Conservation (phyloP, 2,329 filamentous ascomycete species). For the Epichloe coenophiala region DNA sequence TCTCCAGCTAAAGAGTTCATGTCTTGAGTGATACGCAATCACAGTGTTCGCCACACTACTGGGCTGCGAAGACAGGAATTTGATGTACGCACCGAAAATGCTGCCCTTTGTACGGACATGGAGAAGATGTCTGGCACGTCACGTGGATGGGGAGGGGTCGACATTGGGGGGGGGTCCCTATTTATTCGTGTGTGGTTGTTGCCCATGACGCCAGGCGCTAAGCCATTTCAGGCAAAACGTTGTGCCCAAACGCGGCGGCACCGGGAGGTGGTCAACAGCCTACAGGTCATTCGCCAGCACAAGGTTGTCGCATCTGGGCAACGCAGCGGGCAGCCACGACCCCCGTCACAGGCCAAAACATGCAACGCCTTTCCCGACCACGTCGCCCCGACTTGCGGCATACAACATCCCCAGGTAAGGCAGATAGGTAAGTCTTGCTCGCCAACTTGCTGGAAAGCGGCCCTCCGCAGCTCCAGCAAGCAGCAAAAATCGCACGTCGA, state of each 20-base stretch:
- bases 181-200: neutral
- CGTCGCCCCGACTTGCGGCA: conserved; percentile 3
- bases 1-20: neutral
- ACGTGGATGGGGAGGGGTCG: neutral
- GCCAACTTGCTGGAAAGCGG: conserved; percentile 3
- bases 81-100: neutral
- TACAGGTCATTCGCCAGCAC: neutral
- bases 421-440: conserved; percentile 9
- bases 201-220: conserved; percentile 8
- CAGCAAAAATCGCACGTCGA: neutral
- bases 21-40: no score
- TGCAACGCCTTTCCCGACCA: conserved; percentile 5
- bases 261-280: neutral
- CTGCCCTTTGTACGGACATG: neutral
- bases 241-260: neutral
- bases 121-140: neutral
- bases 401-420: conserved; percentile 7
- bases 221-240: conserved; percentile 9
- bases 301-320: conserved; percentile 6
- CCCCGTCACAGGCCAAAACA: conserved; percentile 17
- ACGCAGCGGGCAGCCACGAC: conserved; percentile 1
- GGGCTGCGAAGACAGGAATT: neutral
- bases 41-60: neutral
- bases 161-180: neutral
- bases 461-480: conserved; percentile 2